Conservation (phyloP, 2,329 filamentous ascomycete genomes). For the Diaporthe aspalathi region DNA sequence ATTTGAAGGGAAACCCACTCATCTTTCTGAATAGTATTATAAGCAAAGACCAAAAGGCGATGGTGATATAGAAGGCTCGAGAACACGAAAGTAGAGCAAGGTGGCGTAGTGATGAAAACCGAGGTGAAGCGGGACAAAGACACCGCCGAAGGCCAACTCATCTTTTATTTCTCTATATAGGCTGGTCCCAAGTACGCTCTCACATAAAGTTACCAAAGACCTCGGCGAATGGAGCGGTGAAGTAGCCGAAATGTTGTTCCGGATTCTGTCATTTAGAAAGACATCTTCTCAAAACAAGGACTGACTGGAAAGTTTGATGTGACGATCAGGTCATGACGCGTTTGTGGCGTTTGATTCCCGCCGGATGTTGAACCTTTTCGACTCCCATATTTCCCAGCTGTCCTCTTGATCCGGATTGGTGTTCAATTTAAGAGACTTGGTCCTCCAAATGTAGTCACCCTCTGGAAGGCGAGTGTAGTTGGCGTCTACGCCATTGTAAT, state of each 20-base stretch:
- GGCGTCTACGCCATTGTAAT: not conserved
- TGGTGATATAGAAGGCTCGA: not conserved
- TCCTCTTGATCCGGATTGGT: not conserved
- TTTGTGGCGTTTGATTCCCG: not conserved
- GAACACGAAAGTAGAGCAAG: conserved; percentile 3
- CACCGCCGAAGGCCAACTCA: conserved; percentile 61
- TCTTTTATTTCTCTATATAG: conserved; percentile 79
- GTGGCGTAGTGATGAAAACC: conserved; percentile 8
- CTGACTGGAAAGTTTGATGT: no score
- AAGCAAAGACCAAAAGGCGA: not conserved
- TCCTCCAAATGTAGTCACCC: not conserved
- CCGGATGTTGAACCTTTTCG: not conserved
- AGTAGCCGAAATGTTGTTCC: conserved; percentile 65
- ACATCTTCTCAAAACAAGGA: no score
- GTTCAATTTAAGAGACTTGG: not conserved
- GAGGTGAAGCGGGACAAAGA: conserved; percentile 6
- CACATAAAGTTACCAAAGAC: conserved; percentile 71
- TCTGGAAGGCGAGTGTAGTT: not conserved
- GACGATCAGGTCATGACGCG: not conserved
- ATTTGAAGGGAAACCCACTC: no score
- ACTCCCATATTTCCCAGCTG: not conserved
- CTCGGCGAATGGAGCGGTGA: conserved; percentile 68
- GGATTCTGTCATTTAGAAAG: no score
- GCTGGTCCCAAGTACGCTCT: conserved; percentile 70
- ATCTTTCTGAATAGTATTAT: no score